These are phyloP conservation scores for Hypsizygus ulmarius DNA, from an alignment of 1,284 basidiomycete species.

Conservation along the genomic window DNA sequence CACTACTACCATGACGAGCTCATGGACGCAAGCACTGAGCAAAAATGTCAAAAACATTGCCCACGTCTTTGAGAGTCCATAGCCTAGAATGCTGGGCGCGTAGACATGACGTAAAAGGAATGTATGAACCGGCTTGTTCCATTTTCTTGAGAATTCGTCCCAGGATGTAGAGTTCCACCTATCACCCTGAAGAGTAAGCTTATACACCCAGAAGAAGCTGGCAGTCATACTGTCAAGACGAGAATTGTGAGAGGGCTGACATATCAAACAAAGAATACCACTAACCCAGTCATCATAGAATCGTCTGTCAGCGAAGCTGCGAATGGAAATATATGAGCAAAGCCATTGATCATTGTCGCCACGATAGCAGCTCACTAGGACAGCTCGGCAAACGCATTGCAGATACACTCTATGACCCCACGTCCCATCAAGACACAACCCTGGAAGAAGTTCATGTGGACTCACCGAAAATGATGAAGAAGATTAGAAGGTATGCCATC, in stretches of 20 bases:
- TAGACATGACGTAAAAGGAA: conserved; percentile 96
- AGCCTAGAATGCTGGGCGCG: conserved; percentile 78
- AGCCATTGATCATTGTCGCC: neutral
- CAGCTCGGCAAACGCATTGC: conserved; percentile 92
- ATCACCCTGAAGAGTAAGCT: neutral
- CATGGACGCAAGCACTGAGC: conserved; percentile 85
- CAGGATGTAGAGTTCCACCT: conserved; percentile 96
- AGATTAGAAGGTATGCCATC: conserved; percentile 75
- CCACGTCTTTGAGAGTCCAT: conserved; percentile 68
- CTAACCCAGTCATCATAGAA: conserved; percentile 94
- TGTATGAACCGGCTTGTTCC: conserved; percentile 91
- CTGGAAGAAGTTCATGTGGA: conserved; percentile 21
- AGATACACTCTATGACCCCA: conserved; percentile 78
- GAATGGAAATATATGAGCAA: conserved; percentile 1
- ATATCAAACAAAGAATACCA: conserved; percentile 45
- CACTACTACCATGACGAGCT: conserved; percentile 96
- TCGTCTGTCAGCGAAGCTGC: conserved; percentile 87
- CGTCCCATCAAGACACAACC: neutral
- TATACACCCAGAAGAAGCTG: neutral
- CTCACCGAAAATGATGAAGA: conserved; percentile 79
- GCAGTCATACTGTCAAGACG: conserved; percentile 13
- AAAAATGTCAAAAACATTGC: conserved; percentile 94
- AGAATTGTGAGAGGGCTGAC: conserved; percentile 3
- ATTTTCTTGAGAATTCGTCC: conserved; percentile 96
- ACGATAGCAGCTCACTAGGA: conserved; percentile 61